Conservation (phyloP, 23 red algal species). For the Cyanidioschyzon merolae region DNA sequence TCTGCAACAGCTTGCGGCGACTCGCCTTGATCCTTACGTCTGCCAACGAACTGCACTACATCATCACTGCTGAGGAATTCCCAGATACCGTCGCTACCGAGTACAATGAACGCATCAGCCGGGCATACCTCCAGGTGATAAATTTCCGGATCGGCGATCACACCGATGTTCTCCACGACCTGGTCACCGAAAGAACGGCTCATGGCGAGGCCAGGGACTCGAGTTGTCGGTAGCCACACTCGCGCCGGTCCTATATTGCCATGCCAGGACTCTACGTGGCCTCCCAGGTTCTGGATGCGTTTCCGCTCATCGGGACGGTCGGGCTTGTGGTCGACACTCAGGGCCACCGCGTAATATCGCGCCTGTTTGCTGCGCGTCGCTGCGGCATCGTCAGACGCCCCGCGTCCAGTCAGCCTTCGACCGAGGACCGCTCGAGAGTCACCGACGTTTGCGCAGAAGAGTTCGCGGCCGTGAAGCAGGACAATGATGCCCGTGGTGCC, state of each 20-base stretch:
- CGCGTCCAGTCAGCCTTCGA: conserved; percentile 1
- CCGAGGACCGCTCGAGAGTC: conserved; percentile 74
- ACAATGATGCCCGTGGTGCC: conserved; percentile 69
- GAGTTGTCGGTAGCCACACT: conserved; percentile 80
- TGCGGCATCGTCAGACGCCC: background rate
- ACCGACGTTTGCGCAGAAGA: conserved; percentile 66
- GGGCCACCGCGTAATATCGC: conserved; percentile 31
- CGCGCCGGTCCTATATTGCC: conserved; percentile 68
- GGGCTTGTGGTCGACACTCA: conserved; percentile 80
- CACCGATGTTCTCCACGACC: conserved; percentile 51
- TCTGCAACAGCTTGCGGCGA: conserved; percentile 38
- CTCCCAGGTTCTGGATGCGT: conserved; percentile 52
- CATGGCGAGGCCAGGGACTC: conserved; percentile 94
- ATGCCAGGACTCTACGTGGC: conserved; percentile 71
- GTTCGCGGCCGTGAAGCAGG: conserved; percentile 35
- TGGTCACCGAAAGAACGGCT: conserved; percentile 91
- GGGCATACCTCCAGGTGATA: conserved; percentile 28
- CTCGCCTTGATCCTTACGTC: background rate
- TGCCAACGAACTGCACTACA: conserved; percentile 57
- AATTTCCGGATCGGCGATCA: conserved; percentile 59
- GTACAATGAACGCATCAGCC: conserved; percentile 56
- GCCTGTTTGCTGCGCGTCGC: background rate
- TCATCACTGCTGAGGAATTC: conserved; percentile 86
- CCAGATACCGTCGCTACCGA: conserved; percentile 93
- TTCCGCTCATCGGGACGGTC: conserved; percentile 63